Percentiles rank a stretch among this genome's conserved stretches.
These are phyloP conservation scores for Pseudogymnoascus sp. DNA, from an alignment of 2,329 filamentous ascomycete genomes.

Conservation along the genomic window DNA sequence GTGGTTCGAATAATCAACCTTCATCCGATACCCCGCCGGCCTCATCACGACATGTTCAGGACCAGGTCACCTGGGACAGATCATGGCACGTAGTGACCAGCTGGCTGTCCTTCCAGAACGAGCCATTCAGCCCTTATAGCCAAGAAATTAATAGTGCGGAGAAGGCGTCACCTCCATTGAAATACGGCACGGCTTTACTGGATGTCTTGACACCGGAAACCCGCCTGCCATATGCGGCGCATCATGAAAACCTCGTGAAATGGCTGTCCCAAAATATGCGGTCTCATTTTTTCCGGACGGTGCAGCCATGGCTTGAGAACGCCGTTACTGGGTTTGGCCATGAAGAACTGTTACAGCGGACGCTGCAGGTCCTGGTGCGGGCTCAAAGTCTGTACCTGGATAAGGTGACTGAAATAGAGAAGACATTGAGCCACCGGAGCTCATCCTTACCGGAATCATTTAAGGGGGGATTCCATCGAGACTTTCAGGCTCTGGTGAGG, in stretches of 20 bases:
- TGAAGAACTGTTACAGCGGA: constrained; percentile 41
- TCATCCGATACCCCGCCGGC: neutral
- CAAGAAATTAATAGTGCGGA: constrained; percentile 32
- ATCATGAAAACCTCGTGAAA: constrained; percentile 49
- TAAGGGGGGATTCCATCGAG: constrained; percentile 47
- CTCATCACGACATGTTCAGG: constrained; percentile 12
- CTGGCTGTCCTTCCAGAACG: constrained; percentile 47
- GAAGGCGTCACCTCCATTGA: constrained; percentile 14
- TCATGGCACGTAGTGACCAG: constrained; percentile 58
- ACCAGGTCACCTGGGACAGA: constrained; percentile 51
- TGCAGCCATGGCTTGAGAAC: constrained; percentile 47
- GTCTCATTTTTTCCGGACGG: constrained; percentile 53
- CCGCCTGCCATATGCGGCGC: constrained; percentile 41
- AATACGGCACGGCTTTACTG: constrained; percentile 46
- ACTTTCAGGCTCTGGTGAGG: constrained; percentile 58
- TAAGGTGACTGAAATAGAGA: constrained; percentile 45
- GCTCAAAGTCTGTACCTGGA: constrained; percentile 52
- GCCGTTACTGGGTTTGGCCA: constrained; percentile 31
- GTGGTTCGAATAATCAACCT: neutral
- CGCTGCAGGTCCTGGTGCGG: constrained; percentile 51
- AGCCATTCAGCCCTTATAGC: constrained; percentile 21
- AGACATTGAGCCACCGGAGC: constrained; percentile 35
- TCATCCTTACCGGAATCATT: constrained; percentile 32
- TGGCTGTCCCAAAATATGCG: constrained; percentile 58
- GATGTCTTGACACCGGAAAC: constrained; percentile 43